Evolutionary conservation across 306 rosid genomes (phyloP), one percentile per base, ranked within the genome.

Genomic region (Cotoneaster glaucophyllus): DNA sequence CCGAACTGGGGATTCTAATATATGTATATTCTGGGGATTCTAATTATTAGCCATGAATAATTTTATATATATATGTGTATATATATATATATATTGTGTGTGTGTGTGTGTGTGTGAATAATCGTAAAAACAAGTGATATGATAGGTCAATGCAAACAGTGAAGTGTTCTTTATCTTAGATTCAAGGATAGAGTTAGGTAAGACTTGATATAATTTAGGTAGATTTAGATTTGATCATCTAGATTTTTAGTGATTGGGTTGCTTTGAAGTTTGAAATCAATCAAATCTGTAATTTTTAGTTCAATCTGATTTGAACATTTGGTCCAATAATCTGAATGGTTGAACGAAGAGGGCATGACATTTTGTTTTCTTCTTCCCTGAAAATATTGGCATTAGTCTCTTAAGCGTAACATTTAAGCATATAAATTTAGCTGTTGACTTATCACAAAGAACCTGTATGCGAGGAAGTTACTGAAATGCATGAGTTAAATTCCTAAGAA

Each of bases 401-500:
- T 54, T 72, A 72, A 59, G 15, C 31, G 14, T n/a, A 12, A 8
- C 28, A 59, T 25, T 59, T 11, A 11, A 50, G 54, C 54, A 50
- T 50, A 14, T 29, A 25, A 13, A 26, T 61, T 29, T 28, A 21
- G 34, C 8, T 48, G 66, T 80, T 77, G 85, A 80, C 82, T 72
- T 45, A 15, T 66, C 9, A 61, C 3, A 10, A 14, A 14, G 65
- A 14, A 26, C 21, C 37, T 61, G 3, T 41, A 61, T 37, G 2
- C 7, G 41, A 37, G 5, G 15, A 58, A 61, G 31, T 26, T 61
- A 61, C 34, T 61, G 66, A 61, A 61, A 26, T 6, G 8, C 14
- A 74, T 61, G 32, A 79, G 71, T 86, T 15, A 48, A 48, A 15
- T 85, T 81, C 84, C 82, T 18, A 77, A 19, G 80, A 80, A 82